These are phyloP conservation scores for Fusarium sp. DNA, from an alignment of 2,329 filamentous ascomycete species.

Conservation along the genomic window DNA sequence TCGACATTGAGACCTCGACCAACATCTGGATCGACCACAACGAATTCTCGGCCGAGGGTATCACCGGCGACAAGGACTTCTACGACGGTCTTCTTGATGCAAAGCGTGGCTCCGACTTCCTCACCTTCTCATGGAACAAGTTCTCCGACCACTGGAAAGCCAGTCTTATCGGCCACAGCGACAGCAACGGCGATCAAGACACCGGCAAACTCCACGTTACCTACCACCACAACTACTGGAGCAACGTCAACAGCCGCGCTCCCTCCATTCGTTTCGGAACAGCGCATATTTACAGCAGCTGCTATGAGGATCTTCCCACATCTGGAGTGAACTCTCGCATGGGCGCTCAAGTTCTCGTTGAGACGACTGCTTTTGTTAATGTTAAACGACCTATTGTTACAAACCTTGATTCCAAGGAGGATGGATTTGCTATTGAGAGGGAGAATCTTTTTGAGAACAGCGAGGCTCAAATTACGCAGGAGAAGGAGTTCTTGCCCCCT, in stretches of 20 bases:
- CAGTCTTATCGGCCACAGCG: constrained; percentile 68
- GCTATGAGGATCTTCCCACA: constrained; percentile 57
- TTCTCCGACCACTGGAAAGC: constrained; percentile 66
- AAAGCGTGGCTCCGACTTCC: constrained; percentile 66
- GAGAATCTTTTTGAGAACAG: constrained; percentile 59
- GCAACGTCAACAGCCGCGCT: constrained; percentile 66
- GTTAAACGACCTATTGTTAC: constrained; percentile 56
- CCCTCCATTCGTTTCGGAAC: constrained; percentile 67
- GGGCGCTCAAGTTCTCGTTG: constrained; percentile 64
- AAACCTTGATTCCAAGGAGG: constrained; percentile 58
- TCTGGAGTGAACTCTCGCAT: constrained; percentile 66
- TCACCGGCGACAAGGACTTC: constrained; percentile 68
- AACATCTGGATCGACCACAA: constrained; percentile 70
- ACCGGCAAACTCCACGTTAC: constrained; percentile 67
- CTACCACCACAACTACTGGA: constrained; percentile 66
- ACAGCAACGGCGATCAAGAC: constrained; percentile 63
- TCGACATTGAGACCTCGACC: constrained; percentile 56
- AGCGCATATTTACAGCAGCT: constrained; percentile 67
- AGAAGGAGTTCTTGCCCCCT: constrained; percentile 48
- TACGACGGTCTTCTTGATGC: constrained; percentile 71
- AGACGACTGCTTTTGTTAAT: constrained; percentile 61
- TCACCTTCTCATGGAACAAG: constrained; percentile 53
- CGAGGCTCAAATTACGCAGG: constrained; percentile 50
- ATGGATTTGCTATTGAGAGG: constrained; percentile 57
- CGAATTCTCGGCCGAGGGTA: constrained; percentile 63